Evolutionary conservation across 352 stramenopile species (phyloP).

Genomic region (Globisporangium nagaii): DNA sequence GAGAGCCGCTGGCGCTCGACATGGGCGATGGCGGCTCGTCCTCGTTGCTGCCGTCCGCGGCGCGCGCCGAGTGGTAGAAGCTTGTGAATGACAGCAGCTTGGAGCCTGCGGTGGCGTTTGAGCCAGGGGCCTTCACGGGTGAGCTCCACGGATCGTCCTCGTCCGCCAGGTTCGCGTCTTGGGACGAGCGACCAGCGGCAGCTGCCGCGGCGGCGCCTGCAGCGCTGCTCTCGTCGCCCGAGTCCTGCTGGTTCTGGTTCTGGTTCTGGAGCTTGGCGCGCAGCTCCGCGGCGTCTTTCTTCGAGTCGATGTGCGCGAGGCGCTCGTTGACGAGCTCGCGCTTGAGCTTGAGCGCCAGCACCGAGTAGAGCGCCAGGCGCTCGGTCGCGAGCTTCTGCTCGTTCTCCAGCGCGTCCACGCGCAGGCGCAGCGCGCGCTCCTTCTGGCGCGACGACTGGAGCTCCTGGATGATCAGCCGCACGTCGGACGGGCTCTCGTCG

Average conservation of each 20-base stretch:
- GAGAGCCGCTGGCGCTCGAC: slow-evolving; percentile 25
- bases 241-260: slow-evolving; percentile 6
- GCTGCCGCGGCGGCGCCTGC: slow-evolving; percentile 11
- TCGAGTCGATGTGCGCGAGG: slow-evolving; percentile 64
- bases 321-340: slow-evolving; percentile 73
- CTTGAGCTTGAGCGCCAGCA: slow-evolving; percentile 57
- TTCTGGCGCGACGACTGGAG: slow-evolving; percentile 20
- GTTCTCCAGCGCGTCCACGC: slow-evolving; percentile 45
- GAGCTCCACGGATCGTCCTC: slow-evolving; percentile 47
- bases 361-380: slow-evolving; percentile 47
- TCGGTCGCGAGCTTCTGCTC: slow-evolving; percentile 52
- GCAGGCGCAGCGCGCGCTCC: slow-evolving; percentile 23
- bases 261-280: slow-evolving; percentile 8
- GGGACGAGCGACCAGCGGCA: background rate
- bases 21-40: slow-evolving; percentile 41
- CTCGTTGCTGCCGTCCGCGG: slow-evolving; percentile 21
- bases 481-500: slow-evolving; percentile 2
- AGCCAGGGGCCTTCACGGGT: slow-evolving; percentile 23
- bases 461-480: slow-evolving; percentile 18
- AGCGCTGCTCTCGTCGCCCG: slow-evolving; percentile 11
- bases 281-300: slow-evolving; percentile 58
- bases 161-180: slow-evolving; percentile 14
- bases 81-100: slow-evolving; percentile 49
- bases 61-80: slow-evolving; percentile 43
- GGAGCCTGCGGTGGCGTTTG: slow-evolving; percentile 12